Evolutionary conservation across 768 basidiomycete species (phyloP), one percentile per base, ranked within the genome.

Genomic region (Botryobasidium botryosum): DNA sequence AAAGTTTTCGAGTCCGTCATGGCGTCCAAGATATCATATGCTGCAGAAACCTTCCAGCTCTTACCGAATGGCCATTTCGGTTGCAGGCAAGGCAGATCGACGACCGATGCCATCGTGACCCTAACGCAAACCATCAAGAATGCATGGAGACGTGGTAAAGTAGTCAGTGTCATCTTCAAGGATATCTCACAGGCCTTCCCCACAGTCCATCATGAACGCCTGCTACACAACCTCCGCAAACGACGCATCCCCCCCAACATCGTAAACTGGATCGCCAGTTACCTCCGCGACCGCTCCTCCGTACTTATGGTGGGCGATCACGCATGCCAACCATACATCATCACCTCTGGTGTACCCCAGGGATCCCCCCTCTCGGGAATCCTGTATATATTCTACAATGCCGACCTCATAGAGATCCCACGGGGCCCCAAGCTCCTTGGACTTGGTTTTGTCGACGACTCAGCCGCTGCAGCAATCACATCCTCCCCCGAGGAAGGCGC

Each of bases 321-420:
- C 31, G 39, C 6, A 3, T 43, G 51, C 3, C 10, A 10, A 5
- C 46, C 23, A 10, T 3, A 24, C 6, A 23, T 20, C 21, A 17
- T 20, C 10, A 43, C 6, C 3, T 43, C 51, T 3, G 51, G 51
- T n/a, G 42, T 47, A 24, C 41, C 46, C 2, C 51, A 52, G 40
- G 51, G 51, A n/a, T 51, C 41, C 2, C 51, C 51, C 0, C 50
- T 52, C 21, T 52, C 51, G 3, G 39, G 37, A 3, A 35, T 48
- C 26, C 47, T 52, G 13, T 52, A 52, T 38, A 32, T 51, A 21
- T 51, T 52, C 50, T 52, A 52, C 33, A 51, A 47, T 25, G 45
- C 51, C 20, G 17, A 23, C 21, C 50, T 50, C 38, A n/a, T 49
- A 3, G 40, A 50, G 1, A 37, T 50, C 4, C 6, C 23, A 2